These are phyloP conservation scores for Lanmaoa pseudosensibilis DNA, from an alignment of 768 basidiomycete genomes.

Conservation along the genomic window DNA sequence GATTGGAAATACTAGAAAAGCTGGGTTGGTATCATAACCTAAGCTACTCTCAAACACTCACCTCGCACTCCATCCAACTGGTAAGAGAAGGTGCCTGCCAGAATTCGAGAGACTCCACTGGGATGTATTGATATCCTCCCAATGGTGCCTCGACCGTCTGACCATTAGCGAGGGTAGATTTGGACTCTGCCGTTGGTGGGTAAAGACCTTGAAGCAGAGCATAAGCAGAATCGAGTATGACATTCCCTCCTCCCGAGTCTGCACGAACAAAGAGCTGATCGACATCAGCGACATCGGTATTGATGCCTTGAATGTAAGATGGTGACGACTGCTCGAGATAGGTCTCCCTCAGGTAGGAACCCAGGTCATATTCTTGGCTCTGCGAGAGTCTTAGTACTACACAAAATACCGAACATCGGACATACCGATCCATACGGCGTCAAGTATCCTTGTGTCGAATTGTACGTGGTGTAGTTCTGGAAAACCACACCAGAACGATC, in stretches of 20 bases:
- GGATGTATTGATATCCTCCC: conserved; percentile 85
- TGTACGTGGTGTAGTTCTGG: conserved; percentile 74
- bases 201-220: conserved; percentile 83
- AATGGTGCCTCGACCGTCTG: conserved; percentile 69
- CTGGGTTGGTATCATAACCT: neutral
- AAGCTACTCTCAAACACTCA: conserved; percentile 16
- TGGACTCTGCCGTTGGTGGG: conserved; percentile 68
- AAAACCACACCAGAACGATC: conserved; percentile 60
- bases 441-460: conserved; percentile 59
- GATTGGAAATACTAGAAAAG: conserved; percentile 27
- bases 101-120: conserved; percentile 59
- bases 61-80: conserved; percentile 68
- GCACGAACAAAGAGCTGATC: conserved; percentile 71
- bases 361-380: conserved; percentile 62
- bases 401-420: neutral
- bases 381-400: neutral
- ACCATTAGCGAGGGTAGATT: conserved; percentile 71
- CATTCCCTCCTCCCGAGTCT: conserved; percentile 77
- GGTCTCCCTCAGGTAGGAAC: conserved; percentile 53
- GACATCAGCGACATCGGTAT: conserved; percentile 64
- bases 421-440: conserved; percentile 74
- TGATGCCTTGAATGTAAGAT: conserved; percentile 66
- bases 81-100: conserved; percentile 61
- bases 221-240: conserved; percentile 80
- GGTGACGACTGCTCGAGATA: conserved; percentile 64